Percentiles rank a stretch among this genome's conserved stretches.
Conservation (phyloP, 768 basidiomycete species). For the Trametes villosa region DNA sequence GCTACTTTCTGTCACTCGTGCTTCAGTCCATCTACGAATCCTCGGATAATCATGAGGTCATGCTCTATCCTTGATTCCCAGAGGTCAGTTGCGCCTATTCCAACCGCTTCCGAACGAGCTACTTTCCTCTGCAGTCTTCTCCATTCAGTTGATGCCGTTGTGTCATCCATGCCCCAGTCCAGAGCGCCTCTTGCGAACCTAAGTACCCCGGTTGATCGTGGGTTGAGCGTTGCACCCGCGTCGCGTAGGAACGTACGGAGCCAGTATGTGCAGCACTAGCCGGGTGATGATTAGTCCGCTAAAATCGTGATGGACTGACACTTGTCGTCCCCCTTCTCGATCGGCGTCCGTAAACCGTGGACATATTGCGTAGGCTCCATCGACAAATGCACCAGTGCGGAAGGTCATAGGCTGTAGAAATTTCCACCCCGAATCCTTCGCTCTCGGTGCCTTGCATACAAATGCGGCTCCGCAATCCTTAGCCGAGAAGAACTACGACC, state of each 20-base stretch:
- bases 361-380: background rate
- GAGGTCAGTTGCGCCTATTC: background rate
- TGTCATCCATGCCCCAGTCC: background rate
- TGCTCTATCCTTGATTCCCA: background rate
- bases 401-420: background rate
- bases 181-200: background rate
- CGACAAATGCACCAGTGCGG: background rate
- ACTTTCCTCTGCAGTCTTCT: conserved; percentile 2
- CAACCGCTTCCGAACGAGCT: conserved; percentile 3
- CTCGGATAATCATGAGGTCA: conserved; percentile 25
- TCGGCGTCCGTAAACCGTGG: too few species aligned
- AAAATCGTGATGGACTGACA: too few species aligned
- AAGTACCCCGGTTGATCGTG: background rate
- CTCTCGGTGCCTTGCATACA: conserved; percentile 15
- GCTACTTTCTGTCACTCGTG: conserved; percentile 3
- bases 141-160: conserved; percentile 3
- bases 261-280: too few species aligned
- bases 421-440: background rate
- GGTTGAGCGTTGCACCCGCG: background rate
- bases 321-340: too few species aligned
- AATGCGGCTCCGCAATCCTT: conserved; percentile 13
- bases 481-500: background rate
- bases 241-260: too few species aligned
- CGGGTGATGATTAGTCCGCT: too few species aligned
- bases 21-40: conserved; percentile 1